Conservation (phyloP, 106 monocot species). For the Dendrobium officinale region DNA sequence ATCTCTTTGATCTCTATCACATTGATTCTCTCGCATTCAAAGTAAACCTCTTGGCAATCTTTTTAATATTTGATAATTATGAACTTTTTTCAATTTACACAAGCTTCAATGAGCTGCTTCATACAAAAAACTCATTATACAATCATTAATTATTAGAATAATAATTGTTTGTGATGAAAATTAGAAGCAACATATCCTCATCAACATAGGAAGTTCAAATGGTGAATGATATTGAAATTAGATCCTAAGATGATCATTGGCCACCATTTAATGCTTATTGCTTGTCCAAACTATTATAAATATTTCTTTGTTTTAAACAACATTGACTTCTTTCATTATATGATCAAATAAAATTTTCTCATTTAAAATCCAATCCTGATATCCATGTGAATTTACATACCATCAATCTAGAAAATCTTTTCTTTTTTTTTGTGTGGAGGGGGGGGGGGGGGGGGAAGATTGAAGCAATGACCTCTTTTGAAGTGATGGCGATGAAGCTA, state of each 20-base stretch:
- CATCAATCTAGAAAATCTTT: neutral
- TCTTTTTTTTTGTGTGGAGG: neutral
- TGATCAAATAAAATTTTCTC: neutral
- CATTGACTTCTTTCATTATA: neutral
- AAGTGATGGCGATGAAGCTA: neutral
- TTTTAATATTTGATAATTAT: neutral
- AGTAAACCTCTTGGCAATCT: neutral
- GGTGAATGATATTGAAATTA: neutral
- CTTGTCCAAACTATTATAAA: neutral
- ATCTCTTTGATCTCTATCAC: neutral
- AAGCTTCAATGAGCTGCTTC: neutral
- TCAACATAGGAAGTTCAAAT: neutral
- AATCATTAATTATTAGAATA: neutral
- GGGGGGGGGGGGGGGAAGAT: neutral
- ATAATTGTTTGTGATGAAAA: neutral
- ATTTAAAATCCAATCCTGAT: neutral
- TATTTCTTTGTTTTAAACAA: neutral
- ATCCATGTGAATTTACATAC: neutral
- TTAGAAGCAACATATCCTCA: neutral
- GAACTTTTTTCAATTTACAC: neutral
- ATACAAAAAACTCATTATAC: neutral
- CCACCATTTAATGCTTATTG: neutral
- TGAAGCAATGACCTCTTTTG: neutral
- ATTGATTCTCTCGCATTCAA: neutral
- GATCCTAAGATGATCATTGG: neutral